These are phyloP conservation scores for Edaphochlamys debaryana DNA, from an alignment of 139 green algal genomes.

Conservation along the genomic window DNA sequence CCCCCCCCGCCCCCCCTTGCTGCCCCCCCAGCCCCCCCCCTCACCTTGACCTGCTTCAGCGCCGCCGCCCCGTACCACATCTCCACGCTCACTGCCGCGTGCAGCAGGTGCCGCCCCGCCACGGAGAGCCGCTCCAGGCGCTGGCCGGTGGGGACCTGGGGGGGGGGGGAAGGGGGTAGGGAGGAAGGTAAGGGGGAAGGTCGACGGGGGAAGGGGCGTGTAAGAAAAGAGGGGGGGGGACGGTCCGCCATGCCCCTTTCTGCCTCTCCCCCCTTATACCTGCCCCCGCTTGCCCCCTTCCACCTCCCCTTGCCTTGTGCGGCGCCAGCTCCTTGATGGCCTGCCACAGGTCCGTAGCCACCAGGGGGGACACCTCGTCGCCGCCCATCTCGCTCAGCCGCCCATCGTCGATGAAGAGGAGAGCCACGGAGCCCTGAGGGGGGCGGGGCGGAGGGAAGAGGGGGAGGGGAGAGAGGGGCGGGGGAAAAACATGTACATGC, in stretches of 20 bases:
- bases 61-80: slow-evolving; percentile 44
- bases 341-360: slow-evolving; percentile 53
- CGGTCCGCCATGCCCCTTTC: too few species aligned
- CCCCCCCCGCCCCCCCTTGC: not conserved
- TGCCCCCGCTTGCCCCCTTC: too few species aligned
- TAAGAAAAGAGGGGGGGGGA: not conserved
- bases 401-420: slow-evolving; percentile 58
- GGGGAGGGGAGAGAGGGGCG: too few species aligned
- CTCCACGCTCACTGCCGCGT: slow-evolving; percentile 49
- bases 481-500: too few species aligned
- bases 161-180: too few species aligned
- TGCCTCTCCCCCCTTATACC: too few species aligned
- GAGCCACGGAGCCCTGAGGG: slow-evolving; percentile 35
- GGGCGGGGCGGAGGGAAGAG: too few species aligned
- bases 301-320: too few species aligned
- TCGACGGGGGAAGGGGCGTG: not conserved
- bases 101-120: slow-evolving; percentile 47
- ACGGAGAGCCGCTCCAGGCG: slow-evolving; percentile 53
- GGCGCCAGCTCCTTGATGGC: slow-evolving; percentile 54
- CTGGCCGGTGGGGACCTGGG: slow-evolving; percentile 44
- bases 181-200: too few species aligned
- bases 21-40: not conserved
- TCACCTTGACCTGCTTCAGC: slow-evolving; percentile 47
- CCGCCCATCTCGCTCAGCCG: slow-evolving; percentile 41
- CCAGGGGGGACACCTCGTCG: slow-evolving; percentile 37